These are phyloP conservation scores for Candida qinlingensis DNA, from an alignment of 805 yeast species.

Conservation along the genomic window DNA sequence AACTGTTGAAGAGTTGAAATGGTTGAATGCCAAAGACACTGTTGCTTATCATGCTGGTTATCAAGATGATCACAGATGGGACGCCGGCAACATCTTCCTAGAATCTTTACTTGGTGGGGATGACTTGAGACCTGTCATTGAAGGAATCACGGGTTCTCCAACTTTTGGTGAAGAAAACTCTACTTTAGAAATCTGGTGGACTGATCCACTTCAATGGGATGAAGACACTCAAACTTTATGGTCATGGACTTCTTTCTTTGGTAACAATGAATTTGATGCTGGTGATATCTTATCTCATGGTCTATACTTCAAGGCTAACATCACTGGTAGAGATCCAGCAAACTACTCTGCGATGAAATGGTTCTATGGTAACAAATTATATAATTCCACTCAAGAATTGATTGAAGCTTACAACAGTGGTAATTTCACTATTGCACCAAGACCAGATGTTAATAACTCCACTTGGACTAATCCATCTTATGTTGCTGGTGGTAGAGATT, in stretches of 20 bases:
- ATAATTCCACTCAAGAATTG: slow-evolving; percentile 22
- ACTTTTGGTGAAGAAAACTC: slow-evolving; percentile 20
- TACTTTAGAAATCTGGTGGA: slow-evolving; percentile 21
- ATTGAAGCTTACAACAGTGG: slow-evolving; percentile 20
- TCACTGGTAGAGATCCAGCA: slow-evolving; percentile 21
- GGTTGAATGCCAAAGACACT: slow-evolving; percentile 17
- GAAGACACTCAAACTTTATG: slow-evolving; percentile 14
- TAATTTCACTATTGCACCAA: slow-evolving; percentile 16
- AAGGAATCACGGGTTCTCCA: slow-evolving; percentile 14
- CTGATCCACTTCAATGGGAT: slow-evolving; percentile 20
- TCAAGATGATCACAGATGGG: slow-evolving; percentile 17
- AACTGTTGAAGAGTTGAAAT: slow-evolving; percentile 11
- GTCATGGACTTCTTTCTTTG: slow-evolving; percentile 19
- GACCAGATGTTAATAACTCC: slow-evolving; percentile 6
- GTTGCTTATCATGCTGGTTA: slow-evolving; percentile 18
- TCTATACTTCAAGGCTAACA: slow-evolving; percentile 16
- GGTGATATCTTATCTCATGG: slow-evolving; percentile 23
- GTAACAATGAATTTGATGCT: slow-evolving; percentile 18
- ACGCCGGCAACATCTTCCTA: slow-evolving; percentile 5
- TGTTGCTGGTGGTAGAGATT: slow-evolving; percentile 17
- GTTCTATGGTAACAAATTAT: slow-evolving; percentile 20
- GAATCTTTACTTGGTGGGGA: slow-evolving; percentile 9
- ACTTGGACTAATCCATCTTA: slow-evolving; percentile 11
- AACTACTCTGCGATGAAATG: slow-evolving; percentile 15
- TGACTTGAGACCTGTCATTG: slow-evolving; percentile 11